These are phyloP conservation scores for Pestalotiopsis sp. DNA, from an alignment of 2,329 filamentous ascomycete genomes.

Conservation along the genomic window DNA sequence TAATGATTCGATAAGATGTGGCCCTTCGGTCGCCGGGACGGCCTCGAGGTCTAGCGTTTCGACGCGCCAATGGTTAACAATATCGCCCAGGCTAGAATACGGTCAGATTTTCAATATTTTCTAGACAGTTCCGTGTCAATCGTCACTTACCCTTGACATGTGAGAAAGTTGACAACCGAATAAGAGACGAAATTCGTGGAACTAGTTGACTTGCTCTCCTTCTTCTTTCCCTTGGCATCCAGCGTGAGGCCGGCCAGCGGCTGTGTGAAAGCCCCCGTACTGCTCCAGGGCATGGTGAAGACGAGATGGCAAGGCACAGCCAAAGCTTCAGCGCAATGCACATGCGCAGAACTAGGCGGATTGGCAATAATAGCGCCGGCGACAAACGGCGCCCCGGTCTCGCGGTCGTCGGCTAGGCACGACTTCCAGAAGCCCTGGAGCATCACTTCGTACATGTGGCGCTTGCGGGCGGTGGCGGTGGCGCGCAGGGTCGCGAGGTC, in stretches of 20 bases:
- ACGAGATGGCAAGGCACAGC: slow-evolving; percentile 79
- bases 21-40: slow-evolving; percentile 75
- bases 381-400: slow-evolving; percentile 64
- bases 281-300: slow-evolving; percentile 92
- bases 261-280: slow-evolving; percentile 78
- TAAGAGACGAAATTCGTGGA: slow-evolving; percentile 77
- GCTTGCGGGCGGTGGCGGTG: slow-evolving; percentile 36
- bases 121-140: no score
- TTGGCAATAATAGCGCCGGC: slow-evolving; percentile 82
- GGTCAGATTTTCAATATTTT: no score
- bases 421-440: slow-evolving; percentile 85
- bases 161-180: slow-evolving; percentile 79
- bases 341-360: slow-evolving; percentile 74
- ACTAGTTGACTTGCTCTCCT: slow-evolving; percentile 48
- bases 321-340: slow-evolving; percentile 74
- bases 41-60: slow-evolving; percentile 69
- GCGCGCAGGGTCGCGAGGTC: slow-evolving; percentile 33
- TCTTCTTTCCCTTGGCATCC: slow-evolving; percentile 39
- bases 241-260: slow-evolving; percentile 69
- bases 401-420: slow-evolving; percentile 67
- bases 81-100: slow-evolving; percentile 63
- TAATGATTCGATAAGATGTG: slow-evolving; percentile 71
- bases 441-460: slow-evolving; percentile 68
- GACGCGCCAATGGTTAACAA: slow-evolving; percentile 79
- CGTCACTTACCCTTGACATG: slow-evolving; percentile 67